Evolutionary conservation across 2,329 filamentous ascomycete species (phyloP), one percentile per base, ranked within the genome.

Genomic region (Sclerotiophoma versabilis): DNA sequence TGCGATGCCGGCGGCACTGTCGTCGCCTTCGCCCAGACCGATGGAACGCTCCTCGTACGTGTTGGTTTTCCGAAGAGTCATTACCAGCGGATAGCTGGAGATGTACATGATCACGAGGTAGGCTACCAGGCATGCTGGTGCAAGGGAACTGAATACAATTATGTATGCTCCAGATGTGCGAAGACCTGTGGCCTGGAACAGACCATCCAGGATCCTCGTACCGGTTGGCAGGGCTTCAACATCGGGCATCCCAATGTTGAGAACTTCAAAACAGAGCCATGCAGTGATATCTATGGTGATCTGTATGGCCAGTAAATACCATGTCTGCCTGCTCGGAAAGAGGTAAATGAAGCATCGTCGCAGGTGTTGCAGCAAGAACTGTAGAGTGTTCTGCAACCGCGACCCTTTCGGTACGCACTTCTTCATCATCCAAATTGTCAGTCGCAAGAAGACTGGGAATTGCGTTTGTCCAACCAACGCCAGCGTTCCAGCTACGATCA

Each of bases 31-130:
- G 54, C 86, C 84, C 26, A 87, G 82, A 0, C 87, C 87, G 1
- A 90, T 76, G 0, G 84, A 87, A 6, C 85, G 80, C 64, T 91
- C 87, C 68, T 90, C 87, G 66, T 91, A 91, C 25, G 89, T 84
- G 65, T 90, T 90, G 32, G 87, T 88, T 67, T 87, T 85, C 23
- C 87, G 83, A 74, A 88, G 84, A 1, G 83, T 85, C 54, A 88
- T 84, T 22, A 84, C 81, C 19, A 87, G 81, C 0, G 86, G 86
- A 55, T 86, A 87, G 2, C 81, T 83, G 0, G 84, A 84, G 34
- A 88, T 83, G 69, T 88, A 88, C 84, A 88, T 88, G 77, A 87
- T 86, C 49, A 87, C 79, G 11, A 87, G 77, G 62, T 86, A 87
- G 2, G 85, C 72, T 0, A 88, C 79, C 54, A 87, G 82, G 2